Conservation (phyloP, 2,329 filamentous ascomycete genomes). For the Xylariales sp. region DNA sequence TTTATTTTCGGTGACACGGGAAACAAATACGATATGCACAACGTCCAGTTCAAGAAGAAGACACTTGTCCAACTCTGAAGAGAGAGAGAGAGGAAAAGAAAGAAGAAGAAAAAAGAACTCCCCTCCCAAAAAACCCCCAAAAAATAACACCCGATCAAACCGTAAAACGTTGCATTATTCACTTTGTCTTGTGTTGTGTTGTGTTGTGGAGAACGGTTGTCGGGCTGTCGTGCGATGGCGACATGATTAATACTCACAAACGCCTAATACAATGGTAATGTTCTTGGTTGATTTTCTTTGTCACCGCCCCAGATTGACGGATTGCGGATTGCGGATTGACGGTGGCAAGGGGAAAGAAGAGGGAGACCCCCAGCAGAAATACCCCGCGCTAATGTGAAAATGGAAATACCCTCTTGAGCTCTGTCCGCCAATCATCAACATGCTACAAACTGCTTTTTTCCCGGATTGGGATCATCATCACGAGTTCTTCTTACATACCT, state of each 20-base stretch:
- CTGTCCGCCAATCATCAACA: conserved; percentile 31
- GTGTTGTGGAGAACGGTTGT: conserved; percentile 36
- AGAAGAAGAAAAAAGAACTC: no score
- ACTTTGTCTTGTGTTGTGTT: conserved; percentile 17
- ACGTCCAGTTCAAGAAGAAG: not conserved
- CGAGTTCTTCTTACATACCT: not conserved
- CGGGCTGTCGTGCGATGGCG: conserved; percentile 44
- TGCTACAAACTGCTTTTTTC: conserved; percentile 23
- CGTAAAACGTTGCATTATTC: conserved; percentile 11
- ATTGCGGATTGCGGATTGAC: not conserved
- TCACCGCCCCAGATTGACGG: conserved; percentile 27
- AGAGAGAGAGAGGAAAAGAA: no score
- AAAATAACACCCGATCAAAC: no score
- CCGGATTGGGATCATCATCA: conserved; percentile 31
- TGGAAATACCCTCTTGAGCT: conserved; percentile 29
- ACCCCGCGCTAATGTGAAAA: conserved; percentile 29
- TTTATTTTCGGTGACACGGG: conserved; percentile 11
- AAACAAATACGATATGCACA: conserved; percentile 1
- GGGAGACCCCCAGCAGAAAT: not conserved
- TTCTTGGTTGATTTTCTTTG: conserved; percentile 17
- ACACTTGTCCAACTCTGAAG: conserved; percentile 29
- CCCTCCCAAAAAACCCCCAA: no score
- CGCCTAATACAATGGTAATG: not conserved
- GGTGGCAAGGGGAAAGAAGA: not conserved
- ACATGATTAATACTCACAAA: conserved; percentile 33